phyloP scores from a whole-genome alignment of 176 grass and related monocot genomes.

The Bonia amplexicaulis region DNA sequence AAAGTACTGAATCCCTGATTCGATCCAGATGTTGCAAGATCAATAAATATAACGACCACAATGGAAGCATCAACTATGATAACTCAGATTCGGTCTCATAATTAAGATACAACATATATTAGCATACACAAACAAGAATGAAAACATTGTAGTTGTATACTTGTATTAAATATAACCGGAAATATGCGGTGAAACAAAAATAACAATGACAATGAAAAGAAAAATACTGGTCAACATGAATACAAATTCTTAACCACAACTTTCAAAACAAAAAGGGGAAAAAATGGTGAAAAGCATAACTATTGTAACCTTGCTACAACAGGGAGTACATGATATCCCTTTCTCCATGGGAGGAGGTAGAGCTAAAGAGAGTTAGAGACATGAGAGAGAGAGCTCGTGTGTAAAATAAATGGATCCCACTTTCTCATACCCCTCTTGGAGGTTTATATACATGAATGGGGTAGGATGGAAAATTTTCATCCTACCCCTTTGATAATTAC shows the following conservation, averaged over 20 bases:
- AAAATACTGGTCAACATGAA: not conserved
- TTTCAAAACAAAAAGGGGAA: not conserved
- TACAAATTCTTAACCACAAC: not conserved
- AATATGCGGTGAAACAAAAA: not conserved
- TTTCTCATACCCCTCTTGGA: too few species aligned
- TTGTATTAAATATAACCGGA: not conserved
- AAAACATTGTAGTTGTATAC: not conserved
- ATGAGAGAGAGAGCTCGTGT: too few species aligned
- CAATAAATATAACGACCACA: not conserved
- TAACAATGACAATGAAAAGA: not conserved
- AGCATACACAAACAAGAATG: not conserved
- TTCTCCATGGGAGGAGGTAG: too few species aligned
- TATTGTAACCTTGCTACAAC: too few species aligned
- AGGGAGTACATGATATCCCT: too few species aligned
- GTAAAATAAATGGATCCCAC: too few species aligned
- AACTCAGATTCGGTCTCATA: not conserved
- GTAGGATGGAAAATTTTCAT: too few species aligned
- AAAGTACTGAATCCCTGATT: not conserved
- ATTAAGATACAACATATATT: not conserved
- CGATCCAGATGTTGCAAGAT: not conserved
- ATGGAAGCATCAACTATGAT: not conserved
- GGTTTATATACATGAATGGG: too few species aligned
- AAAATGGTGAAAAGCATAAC: not conserved
- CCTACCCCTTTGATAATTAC: too few species aligned
- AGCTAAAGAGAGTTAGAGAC: too few species aligned